These are phyloP conservation scores for Hypoxylon fragiforme DNA, from an alignment of 495 filamentous ascomycete genomes.

Conservation along the genomic window DNA sequence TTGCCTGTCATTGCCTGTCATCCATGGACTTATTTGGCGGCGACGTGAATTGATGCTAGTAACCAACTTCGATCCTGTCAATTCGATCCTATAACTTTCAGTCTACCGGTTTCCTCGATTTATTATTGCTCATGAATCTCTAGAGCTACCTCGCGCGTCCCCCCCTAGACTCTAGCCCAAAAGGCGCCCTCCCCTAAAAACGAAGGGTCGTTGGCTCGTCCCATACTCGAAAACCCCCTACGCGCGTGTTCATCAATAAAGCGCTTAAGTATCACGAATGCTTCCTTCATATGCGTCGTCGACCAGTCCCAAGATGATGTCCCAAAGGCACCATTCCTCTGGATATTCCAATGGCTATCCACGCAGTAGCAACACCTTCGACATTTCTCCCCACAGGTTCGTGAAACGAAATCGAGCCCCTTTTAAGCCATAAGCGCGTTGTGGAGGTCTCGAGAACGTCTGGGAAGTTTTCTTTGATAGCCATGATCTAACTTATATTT, in stretches of 20 bases:
- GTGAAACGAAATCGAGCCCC: slow-evolving; percentile 23
- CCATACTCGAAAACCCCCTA: slow-evolving; percentile 7
- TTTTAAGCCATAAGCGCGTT: slow-evolving; percentile 10
- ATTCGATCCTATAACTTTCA: background rate
- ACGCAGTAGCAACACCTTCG: slow-evolving; percentile 67
- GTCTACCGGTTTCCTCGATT: background rate
- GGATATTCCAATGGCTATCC: slow-evolving; percentile 80
- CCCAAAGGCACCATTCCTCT: slow-evolving; percentile 57
- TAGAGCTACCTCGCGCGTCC: slow-evolving; percentile 9
- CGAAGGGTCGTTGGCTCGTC: slow-evolving; percentile 21
- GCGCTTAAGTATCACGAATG: slow-evolving; percentile 36
- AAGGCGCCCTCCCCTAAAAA: slow-evolving; percentile 26
- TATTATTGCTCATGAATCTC: slow-evolving; percentile 22
- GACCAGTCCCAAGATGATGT: slow-evolving; percentile 57
- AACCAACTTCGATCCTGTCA: slow-evolving; percentile 4
- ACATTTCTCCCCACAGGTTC: slow-evolving; percentile 89
- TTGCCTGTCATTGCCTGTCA: no score
- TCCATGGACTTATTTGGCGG: slow-evolving; percentile 6
- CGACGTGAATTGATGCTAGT: slow-evolving; percentile 20
- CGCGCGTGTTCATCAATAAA: background rate
- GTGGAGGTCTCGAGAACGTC: background rate
- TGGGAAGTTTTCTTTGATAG: slow-evolving; percentile 12
- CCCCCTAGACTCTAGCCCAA: slow-evolving; percentile 16
- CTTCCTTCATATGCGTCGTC: slow-evolving; percentile 47
- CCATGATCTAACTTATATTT: background rate